These are phyloP conservation scores for Fusarium sambucinum DNA, from an alignment of 2,329 filamentous ascomycete species.

Conservation along the genomic window DNA sequence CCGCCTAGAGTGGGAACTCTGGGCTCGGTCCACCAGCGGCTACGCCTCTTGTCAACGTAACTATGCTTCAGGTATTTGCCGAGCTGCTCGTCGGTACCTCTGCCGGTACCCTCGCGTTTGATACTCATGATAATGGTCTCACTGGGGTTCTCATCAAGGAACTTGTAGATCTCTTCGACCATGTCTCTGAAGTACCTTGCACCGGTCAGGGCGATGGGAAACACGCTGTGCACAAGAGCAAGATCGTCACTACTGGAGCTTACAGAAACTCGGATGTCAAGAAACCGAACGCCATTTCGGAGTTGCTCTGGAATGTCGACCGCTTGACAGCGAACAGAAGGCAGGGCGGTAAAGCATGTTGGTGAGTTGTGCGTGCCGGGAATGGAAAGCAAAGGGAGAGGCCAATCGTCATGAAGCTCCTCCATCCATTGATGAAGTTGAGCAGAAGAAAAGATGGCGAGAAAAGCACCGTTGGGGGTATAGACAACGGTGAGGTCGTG, in stretches of 20 bases:
- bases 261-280: constrained; percentile 83
- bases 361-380: constrained; percentile 97
- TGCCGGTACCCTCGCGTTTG: constrained; percentile 91
- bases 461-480: constrained; percentile 65
- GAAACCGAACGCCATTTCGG: constrained; percentile 90
- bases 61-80: constrained; percentile 77
- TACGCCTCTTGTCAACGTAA: constrained; percentile 70
- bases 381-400: constrained; percentile 85
- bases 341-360: constrained; percentile 84
- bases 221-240: constrained; percentile 87
- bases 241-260: constrained; percentile 71
- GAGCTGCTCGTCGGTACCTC: constrained; percentile 82
- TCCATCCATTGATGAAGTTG: constrained; percentile 84
- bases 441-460: constrained; percentile 77
- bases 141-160: constrained; percentile 80
- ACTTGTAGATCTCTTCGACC: constrained; percentile 76
- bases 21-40: constrained; percentile 83
- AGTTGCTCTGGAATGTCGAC: constrained; percentile 83
- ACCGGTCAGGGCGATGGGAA: constrained; percentile 87
- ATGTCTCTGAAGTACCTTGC: constrained; percentile 82
- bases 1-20: constrained; percentile 82
- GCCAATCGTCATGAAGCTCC: constrained; percentile 75
- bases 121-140: constrained; percentile 89
- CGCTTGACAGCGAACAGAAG: constrained; percentile 93
- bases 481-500: constrained; percentile 76